Conservation (phyloP, 2,329 filamentous ascomycete species). For the Diatrype stigma region DNA sequence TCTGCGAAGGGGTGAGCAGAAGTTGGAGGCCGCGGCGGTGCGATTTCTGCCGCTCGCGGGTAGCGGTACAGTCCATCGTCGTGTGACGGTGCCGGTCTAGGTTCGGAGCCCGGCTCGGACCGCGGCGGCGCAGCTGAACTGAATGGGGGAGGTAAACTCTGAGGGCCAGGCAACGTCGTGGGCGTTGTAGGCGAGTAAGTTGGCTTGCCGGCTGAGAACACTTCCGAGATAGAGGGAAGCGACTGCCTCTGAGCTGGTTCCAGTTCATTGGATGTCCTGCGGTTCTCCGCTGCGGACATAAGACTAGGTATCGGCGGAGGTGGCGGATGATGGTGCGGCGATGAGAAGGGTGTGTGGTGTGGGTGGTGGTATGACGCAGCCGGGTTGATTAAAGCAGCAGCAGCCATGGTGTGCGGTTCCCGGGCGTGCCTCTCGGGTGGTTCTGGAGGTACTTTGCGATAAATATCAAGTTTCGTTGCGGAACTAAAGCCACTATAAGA, state of each 20-base stretch:
- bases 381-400: conserved; percentile 29
- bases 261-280: conserved; percentile 23
- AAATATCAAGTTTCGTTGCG: conserved; percentile 24
- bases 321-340: conserved; percentile 22
- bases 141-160: conserved; percentile 25
- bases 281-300: conserved; percentile 22
- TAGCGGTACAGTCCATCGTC: conserved; percentile 27
- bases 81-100: conserved; percentile 21
- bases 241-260: conserved; percentile 25
- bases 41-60: conserved; percentile 21
- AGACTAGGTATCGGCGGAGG: conserved; percentile 22
- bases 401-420: conserved; percentile 27
- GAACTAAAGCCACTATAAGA: conserved; percentile 26
- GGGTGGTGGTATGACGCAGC: conserved; percentile 26
- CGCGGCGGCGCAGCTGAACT: conserved; percentile 18
- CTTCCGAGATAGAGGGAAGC: conserved; percentile 30
- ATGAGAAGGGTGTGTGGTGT: conserved; percentile 22
- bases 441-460: conserved; percentile 21
- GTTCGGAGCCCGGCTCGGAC: conserved; percentile 22
- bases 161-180: conserved; percentile 19
- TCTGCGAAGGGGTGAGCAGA: conserved; percentile 23
- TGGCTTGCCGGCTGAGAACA: conserved; percentile 26
- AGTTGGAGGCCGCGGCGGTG: conserved; percentile 18
- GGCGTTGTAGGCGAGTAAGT: conserved; percentile 27
- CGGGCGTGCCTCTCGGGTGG: conserved; percentile 18